Evolutionary conservation across 768 basidiomycete species (phyloP).

Genomic region (Amanita inopinata): DNA sequence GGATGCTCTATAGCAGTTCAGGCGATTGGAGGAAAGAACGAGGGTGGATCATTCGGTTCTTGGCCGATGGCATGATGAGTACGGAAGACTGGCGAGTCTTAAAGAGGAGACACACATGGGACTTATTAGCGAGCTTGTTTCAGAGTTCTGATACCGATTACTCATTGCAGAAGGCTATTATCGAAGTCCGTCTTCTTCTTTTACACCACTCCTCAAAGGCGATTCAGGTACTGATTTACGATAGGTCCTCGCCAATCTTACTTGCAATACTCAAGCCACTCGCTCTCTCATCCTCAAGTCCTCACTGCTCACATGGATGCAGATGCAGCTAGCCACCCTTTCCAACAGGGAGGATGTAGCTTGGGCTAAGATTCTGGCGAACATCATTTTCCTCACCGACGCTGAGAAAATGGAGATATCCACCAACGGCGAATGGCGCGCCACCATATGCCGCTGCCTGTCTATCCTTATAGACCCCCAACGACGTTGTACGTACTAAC

Average conservation of each 20-base stretch:
- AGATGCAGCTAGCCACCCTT: conserved; percentile 47
- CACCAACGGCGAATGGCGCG: conserved; percentile 52
- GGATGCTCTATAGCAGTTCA: conserved; percentile 72
- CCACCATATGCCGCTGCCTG: conserved; percentile 45
- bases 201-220: not conserved
- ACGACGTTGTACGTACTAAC: conserved; percentile 18
- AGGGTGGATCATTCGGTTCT: conserved; percentile 79
- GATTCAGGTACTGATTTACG: conserved; percentile 1
- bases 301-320: conserved; percentile 72
- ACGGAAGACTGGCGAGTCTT: conserved; percentile 75
- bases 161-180: conserved; percentile 42
- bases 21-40: conserved; percentile 84
- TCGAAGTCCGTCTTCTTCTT: conserved; percentile 45
- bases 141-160: conserved; percentile 52
- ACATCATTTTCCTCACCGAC: conserved; percentile 45
- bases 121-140: conserved; percentile 74
- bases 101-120: conserved; percentile 80
- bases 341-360: conserved; percentile 34
- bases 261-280: conserved; percentile 58
- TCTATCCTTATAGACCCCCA: conserved; percentile 7
- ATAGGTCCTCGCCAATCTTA: conserved; percentile 69
- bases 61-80: conserved; percentile 72
- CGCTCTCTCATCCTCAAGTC: conserved; percentile 65
- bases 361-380: conserved; percentile 61
- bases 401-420: conserved; percentile 39